Evolutionary conservation across 2,329 filamentous ascomycete species (phyloP), one percentile per base, ranked within the genome.

Genomic region (Fusarium papillatum): DNA sequence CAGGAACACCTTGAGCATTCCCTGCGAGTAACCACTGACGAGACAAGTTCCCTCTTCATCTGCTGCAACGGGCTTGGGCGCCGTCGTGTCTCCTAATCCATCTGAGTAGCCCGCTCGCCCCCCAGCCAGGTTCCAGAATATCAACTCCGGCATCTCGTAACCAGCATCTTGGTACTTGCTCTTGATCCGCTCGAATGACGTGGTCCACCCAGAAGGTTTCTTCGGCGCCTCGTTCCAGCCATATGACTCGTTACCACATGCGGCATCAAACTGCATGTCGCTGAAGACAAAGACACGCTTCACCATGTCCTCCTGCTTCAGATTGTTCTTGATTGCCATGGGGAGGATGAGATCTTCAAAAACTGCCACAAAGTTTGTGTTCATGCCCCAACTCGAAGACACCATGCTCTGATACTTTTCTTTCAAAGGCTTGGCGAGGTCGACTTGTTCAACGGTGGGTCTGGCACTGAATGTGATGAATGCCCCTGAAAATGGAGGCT

Each of bases 241-340:
- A 29, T 16, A 26, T 5, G 19, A 38, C 10, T 4, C 39, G 72
- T 66, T 43, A 6, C 46, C 46, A 6, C 22, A 17, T 2, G 86
- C 86, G 0, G 69, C 0, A 72, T 92, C 80, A 77, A 92, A 92
- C 55, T 92, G 89, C 90, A 92, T 92, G 78, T 91, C 90, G 55
- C 84, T 88, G 76, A 92, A 92, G 39, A 92, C 87, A 76, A 92
- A 91, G 19, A 92, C 79, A 6, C 88, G 87, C 82, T 91, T 91
- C 19, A 92, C 86, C 90, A 92, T 92, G 46, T 92, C 86, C 66
- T 90, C 88, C 46, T 84, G 86, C 73, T 83, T 85, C 39, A 92
- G 76, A 14, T 88, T 85, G 73, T 90, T 84, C 59, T 84, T 55
- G 10, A 87, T 64, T 0, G 90, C 90, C 84, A 90, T 86, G 4